Base-by-base conservation (phyloP, 148 eudicot species). In the Salicornia ramosissima region DNA sequence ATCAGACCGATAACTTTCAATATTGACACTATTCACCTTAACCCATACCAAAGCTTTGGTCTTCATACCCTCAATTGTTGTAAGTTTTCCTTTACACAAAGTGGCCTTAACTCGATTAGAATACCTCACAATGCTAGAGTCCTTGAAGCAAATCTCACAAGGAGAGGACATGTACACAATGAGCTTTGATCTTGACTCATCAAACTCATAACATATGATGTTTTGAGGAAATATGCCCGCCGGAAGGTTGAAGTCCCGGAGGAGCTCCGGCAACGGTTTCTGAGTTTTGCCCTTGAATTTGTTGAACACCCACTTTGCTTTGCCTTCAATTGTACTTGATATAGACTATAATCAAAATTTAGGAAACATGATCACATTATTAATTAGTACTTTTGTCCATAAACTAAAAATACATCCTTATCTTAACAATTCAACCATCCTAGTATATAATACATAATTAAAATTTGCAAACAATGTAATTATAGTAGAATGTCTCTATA, bases 21-120 rank as follows among this genome's bases (percentile, higher is more conserved):
- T 76, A 34, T 77, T 69, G 57, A 88, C 74, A 52, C 73, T 75
- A 5, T 81, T 88, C 40, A 91, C 87, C 72, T 88, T 91, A 31
- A 87, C 86, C 95, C 97, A 88, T 4, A 91, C 88, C 5, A 91
- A 22, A n/a, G 87, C 88, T 79, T 88, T 91, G 7, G 92, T 91
- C 78, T 91, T 91, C 86, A 88, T 80, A 18, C 97, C 97, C 76
- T 88, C 95, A 64, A 91, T 70, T 12, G 77, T 77, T 0, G 72
- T 75, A 21, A 91, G 86, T 75, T 91, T 91, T 16, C 97, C 92
- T 70, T 79, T 81, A 13, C 76, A 64, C 49, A 91, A 77, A n/a
- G 74, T 82, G 64, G 82, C 82, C 68, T 86, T 91, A 7, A 88
- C 90, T 0, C 90, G 79, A 1, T 84, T 77, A 5, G 90, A 77